These are phyloP conservation scores for Phytophthora hibernalis DNA, from an alignment of 352 stramenopile species.

Conservation along the genomic window DNA sequence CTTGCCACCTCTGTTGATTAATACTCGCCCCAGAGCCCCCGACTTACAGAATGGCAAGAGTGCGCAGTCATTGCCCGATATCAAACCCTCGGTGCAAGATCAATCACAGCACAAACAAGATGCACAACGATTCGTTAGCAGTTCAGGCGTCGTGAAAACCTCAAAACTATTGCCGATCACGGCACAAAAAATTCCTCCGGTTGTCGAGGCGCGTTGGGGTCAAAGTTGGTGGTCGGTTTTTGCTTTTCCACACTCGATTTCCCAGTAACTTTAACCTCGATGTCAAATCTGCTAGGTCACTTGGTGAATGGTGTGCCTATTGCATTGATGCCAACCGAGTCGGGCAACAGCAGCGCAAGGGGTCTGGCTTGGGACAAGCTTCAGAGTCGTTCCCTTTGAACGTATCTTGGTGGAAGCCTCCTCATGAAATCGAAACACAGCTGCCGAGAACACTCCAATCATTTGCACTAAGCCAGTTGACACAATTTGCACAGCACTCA, in stretches of 20 bases:
- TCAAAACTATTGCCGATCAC: neutral
- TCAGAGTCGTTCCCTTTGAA: neutral
- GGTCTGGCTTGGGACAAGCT: neutral
- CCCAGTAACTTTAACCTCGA: neutral
- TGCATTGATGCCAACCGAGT: slow-evolving; percentile 28
- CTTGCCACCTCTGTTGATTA: neutral
- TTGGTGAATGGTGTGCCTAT: slow-evolving; percentile 29
- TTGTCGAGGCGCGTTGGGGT: slow-evolving; percentile 30
- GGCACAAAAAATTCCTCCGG: neutral
- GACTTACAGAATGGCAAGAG: neutral
- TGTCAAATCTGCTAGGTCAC: neutral
- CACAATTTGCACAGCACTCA: slow-evolving; percentile 23
- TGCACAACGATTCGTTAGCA: neutral
- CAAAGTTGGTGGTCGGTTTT: slow-evolving; percentile 45
- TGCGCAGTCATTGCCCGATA: neutral
- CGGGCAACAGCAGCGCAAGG: slow-evolving; percentile 4
- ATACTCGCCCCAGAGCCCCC: neutral
- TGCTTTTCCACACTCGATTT: slow-evolving; percentile 42
- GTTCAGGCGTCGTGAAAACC: neutral
- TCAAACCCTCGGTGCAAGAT: neutral
- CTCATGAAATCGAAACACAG: slow-evolving; percentile 13
- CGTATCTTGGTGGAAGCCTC: slow-evolving; percentile 30
- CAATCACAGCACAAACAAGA: neutral
- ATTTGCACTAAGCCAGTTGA: slow-evolving; percentile 3
- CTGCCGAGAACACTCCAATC: neutral